Evolutionary conservation across 768 basidiomycete genomes (phyloP).

Genomic region (Sarcodon aspratus): DNA sequence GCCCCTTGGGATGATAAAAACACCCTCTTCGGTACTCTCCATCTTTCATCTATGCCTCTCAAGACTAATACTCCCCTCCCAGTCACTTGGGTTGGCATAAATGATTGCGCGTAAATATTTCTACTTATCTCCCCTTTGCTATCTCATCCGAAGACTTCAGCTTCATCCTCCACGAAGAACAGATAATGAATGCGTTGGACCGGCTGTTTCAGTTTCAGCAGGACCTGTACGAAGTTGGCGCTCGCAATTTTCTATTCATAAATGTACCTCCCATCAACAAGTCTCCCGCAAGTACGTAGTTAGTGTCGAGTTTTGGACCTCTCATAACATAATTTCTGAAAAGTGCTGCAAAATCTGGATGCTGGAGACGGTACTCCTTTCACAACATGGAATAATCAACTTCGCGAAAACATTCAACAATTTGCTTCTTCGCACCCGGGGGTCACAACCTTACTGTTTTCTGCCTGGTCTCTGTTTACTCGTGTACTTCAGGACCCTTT

Average conservation of each 20-base stretch:
- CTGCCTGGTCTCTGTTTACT: conserved; percentile 34
- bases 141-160: neutral
- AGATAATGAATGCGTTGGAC: conserved; percentile 14
- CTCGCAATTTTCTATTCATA: conserved; percentile 44
- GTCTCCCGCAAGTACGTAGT: conserved; percentile 26
- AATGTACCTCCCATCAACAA: conserved; percentile 46
- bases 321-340: neutral
- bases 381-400: conserved; percentile 33
- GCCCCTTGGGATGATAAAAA: conserved; percentile 13
- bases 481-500: conserved; percentile 34
- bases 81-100: conserved; percentile 63
- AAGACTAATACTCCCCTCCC: neutral
- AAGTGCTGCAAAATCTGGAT: neutral
- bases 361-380: conserved; percentile 2
- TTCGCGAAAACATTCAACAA: conserved; percentile 18
- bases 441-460: conserved; percentile 36
- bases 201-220: conserved; percentile 34
- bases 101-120: conserved; percentile 40
- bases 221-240: conserved; percentile 32
- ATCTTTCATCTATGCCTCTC: neutral
- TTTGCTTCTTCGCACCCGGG: conserved; percentile 33
- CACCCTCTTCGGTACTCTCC: conserved; percentile 15
- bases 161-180: conserved; percentile 10
- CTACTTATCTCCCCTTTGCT: neutral
- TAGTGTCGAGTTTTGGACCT: neutral